phyloP scores from a whole-genome alignment of 2,329 filamentous ascomycete species.

The Aspergillus glaucus region DNA sequence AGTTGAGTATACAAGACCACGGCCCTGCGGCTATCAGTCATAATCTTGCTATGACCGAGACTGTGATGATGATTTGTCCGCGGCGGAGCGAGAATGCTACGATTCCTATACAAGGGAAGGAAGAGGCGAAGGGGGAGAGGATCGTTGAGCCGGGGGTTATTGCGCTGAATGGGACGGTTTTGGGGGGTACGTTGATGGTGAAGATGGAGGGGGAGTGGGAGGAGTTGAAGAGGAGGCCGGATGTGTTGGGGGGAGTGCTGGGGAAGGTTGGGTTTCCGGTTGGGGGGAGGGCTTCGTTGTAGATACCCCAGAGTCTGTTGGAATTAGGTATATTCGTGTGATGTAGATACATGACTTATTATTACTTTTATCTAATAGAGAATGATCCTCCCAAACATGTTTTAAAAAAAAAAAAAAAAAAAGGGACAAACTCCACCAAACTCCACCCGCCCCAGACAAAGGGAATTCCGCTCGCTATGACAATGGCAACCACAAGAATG shows the following conservation, averaged over 20 bases:
- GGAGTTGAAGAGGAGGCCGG: conserved; percentile 35
- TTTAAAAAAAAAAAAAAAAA: too few relatives aligned
- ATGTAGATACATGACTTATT: neutral
- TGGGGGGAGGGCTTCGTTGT: neutral
- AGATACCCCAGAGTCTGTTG: too few relatives aligned
- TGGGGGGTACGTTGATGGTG: conserved; percentile 55
- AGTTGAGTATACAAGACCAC: neutral
- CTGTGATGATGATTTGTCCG: conserved; percentile 50
- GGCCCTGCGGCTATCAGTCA: conserved; percentile 49
- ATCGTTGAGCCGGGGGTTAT: conserved; percentile 35
- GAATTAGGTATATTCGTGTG: neutral
- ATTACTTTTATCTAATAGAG: too few relatives aligned
- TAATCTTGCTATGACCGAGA: conserved; percentile 52
- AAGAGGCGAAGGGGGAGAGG: conserved; percentile 24
- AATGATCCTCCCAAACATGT: too few relatives aligned
- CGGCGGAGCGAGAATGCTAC: conserved; percentile 41
- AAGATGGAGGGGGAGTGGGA: conserved; percentile 52
- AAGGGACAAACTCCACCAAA: too few relatives aligned
- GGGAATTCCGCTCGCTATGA: too few relatives aligned
- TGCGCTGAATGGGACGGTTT: conserved; percentile 51
- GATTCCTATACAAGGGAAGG: conserved; percentile 33
- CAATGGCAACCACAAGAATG: too few relatives aligned
- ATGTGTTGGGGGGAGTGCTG: conserved; percentile 40
- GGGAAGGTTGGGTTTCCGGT: conserved; percentile 34
- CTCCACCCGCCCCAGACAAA: too few relatives aligned